These are phyloP conservation scores for Syzygium grande DNA, from an alignment of 345 rosid genomes.

Conservation along the genomic window DNA sequence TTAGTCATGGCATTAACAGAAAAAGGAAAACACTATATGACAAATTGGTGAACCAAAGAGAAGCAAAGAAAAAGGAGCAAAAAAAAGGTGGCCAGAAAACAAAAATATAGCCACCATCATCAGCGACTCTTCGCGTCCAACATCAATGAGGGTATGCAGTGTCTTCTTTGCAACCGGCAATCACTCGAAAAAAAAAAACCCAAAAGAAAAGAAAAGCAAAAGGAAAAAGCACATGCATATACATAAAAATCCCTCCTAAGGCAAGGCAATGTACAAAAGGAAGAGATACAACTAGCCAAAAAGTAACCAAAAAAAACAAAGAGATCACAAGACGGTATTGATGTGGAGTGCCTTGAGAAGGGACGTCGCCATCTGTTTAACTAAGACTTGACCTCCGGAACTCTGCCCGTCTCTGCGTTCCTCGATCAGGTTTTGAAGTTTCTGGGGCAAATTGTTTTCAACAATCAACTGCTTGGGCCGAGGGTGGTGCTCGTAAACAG, in stretches of 20 bases:
- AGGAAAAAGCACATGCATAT: neutral
- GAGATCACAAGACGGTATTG: conserved; percentile 67
- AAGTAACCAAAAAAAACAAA: neutral
- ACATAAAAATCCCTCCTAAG: neutral
- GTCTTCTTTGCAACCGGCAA: neutral
- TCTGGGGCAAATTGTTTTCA: conserved; percentile 86
- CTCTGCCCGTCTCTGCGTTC: conserved; percentile 97
- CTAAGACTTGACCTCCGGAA: conserved; percentile 94
- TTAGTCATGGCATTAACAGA: neutral
- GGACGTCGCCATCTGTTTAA: conserved; percentile 97
- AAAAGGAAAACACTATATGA: neutral
- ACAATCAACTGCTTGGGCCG: conserved; percentile 93
- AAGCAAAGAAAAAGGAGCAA: neutral
- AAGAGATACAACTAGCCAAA: neutral
- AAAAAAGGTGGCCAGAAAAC: neutral
- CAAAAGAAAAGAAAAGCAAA: neutral
- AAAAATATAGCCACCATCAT: neutral
- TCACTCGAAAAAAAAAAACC: neutral
- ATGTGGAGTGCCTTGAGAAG: conserved; percentile 93
- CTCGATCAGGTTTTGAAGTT: conserved; percentile 79
- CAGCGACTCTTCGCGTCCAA: neutral
- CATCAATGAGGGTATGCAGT: neutral
- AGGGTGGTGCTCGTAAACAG: conserved; percentile 99
- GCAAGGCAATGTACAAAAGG: neutral
- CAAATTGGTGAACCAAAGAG: neutral